Base-by-base conservation (phyloP, 1,284 basidiomycete species). In the Leccinum fuscescens region DNA sequence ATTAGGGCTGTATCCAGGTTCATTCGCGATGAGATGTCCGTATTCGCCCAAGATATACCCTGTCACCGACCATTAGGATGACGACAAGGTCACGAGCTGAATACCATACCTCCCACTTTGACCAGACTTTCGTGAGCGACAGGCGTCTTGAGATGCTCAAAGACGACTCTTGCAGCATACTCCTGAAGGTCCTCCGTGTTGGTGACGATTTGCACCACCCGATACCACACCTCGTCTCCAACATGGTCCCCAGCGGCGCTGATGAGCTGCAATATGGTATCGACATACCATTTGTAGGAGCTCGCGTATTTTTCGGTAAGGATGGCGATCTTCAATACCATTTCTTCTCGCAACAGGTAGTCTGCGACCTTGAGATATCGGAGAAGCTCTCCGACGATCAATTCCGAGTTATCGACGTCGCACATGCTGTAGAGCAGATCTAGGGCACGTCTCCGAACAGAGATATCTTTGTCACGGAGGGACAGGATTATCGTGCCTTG, bases 341-440 rank as follows among this genome's bases (percentile, higher is more conserved):
- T 95, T 76, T 99, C 95, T 76, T 98, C 96, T 49, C 97, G 84
- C 50, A 99, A 80, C 27, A 90, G 94, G 70, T 98, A 98, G 76
- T 99, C 97, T 3, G 97, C 96, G 12, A 97, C 86, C 70, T 89
- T 89, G 61, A 99, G 83, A 75, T 98, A 99, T 62, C 92, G 86
- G 60, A 99, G 79, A 29, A 99, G 82, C 76, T 99, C 96, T 57
- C 91, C 94, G 29, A 99, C 97, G 66, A 99, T 95, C 59, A 92
- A 79, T 72, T 96, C 95, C 14, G 96, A 93, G 77, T 98, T 99
- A 68, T 93, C 90, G 15, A 90, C 84, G 73, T 99, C 97, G 77
- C 97, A 99, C 96, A 99, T 98, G 76, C 94, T 97, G 78, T 98
- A 99, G 12, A 99, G 82, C 54, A 99, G 81, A 77, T 99, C 97